Evolutionary conservation across 441 rosid genomes (phyloP), one percentile per base, ranked within the genome.

Genomic region (Arabidopsis hybrid): DNA sequence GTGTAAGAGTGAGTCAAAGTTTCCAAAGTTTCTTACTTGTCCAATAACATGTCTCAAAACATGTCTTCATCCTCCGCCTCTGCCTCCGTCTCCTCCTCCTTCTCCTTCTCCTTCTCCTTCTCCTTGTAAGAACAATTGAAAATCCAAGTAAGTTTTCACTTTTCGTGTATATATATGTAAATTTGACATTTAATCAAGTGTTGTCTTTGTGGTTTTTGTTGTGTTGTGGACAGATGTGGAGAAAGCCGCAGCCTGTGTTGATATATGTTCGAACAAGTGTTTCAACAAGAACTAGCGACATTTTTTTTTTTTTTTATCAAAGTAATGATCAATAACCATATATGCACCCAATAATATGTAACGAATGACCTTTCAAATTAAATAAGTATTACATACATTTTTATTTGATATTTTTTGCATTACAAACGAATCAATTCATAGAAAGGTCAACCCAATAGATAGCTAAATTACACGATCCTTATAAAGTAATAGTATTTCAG

Each of bases 61-160:
- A 1, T 66, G 71, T 51, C 36, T 50, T 18, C 56, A 1, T 65
- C 43, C 31, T 50, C 7, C 46, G 35, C 14, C 43, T 65, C 43
- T 16, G 35, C 7, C 46, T 49, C 42, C 51, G n/a, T 14, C 52
- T 13, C 13, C 39, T 14, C 9, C 53, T 42, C 32, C 5, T 43
- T 42, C 38, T 42, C 18, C 26, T 21, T 21, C 26, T 21, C 26
- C 26, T 21, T 21, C 26, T 21, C 26, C 26, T 21, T 21, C 26
- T 21, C 26, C 26, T 21, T 21, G 26, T 21, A 51, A 61, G 36
- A 61, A 42, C 3, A 12, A 14, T 2, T 65, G n/a, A 34, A 9
- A 50, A 65, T 65, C 69, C 58, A 17, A 65, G 69, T 49, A 49
- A 67, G 45, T 49, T 34, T 38, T 38, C 46, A 4, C 34, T 21